Base-by-base conservation (phyloP, 768 basidiomycete species). In the Macrocybe gigantea region DNA sequence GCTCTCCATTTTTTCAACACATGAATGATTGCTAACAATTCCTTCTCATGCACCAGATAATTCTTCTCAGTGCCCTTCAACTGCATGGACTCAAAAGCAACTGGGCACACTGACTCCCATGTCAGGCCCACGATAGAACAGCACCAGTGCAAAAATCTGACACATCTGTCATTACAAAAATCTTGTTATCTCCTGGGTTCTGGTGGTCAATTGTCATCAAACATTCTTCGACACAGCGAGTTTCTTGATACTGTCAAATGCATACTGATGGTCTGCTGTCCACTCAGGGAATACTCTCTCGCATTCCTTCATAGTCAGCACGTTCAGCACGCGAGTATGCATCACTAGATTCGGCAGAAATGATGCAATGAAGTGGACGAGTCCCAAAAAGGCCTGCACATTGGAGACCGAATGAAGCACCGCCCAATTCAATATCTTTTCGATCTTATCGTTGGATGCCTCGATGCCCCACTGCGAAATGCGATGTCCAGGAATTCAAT, bases 21-120 rank as follows among this genome's bases (percentile, higher is more conserved):
- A 2, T 57, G 52, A 0, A 71, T 54, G 7, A 70, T 65, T 0
- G 64, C 62, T 0, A 68, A 46, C 0, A 71, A 53, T 48, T 70
- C 66, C 44, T 62, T 56, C 41, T 71, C 58, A 41, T 69, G 68
- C 0, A 60, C 53, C 0, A 64, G 62, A 32, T 70, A 69, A 46
- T 68, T 67, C 38, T 0, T 22, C 22, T 51, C 45, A 1, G 65
- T 59, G 45, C 36, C 51, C 36, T 53, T 59, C 33, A 53, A 54
- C 22, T 47, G 56, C 40, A 29, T 34, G 5, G 41, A 68, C 51
- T 67, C 33, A 47, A 53, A 53, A 39, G 59, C 49, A 44, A 64
- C 65, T 1, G 66, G 70, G 9, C 61, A 45, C 6, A 65, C 53
- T 0, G 47, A 44, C 33, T 64, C 62, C 54, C 60, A 60, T 0